These are phyloP conservation scores for Ophiostoma quercus DNA, from an alignment of 2,329 filamentous ascomycete genomes.

Conservation along the genomic window DNA sequence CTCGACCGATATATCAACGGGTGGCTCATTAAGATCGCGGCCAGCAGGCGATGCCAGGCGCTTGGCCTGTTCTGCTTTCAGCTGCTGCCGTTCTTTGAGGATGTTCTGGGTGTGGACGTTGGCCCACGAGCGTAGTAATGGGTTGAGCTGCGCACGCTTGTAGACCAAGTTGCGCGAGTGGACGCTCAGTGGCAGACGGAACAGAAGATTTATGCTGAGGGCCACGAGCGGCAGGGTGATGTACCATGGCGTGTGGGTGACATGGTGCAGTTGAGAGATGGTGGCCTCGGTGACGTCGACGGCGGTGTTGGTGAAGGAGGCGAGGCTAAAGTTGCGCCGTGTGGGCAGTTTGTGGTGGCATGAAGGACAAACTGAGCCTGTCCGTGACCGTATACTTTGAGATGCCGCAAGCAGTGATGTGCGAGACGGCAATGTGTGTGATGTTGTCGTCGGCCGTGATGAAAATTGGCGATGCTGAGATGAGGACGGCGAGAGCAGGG, in stretches of 20 bases:
- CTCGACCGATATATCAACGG: background rate
- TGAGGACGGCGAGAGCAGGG: background rate
- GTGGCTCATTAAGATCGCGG: background rate
- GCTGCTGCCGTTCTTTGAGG: conserved; percentile 20
- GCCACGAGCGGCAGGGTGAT: conserved; percentile 50
- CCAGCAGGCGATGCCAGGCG: background rate
- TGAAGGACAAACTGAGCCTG: background rate
- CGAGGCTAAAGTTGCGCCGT: conserved; percentile 19
- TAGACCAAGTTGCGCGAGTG: conserved; percentile 36
- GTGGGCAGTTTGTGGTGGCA: background rate
- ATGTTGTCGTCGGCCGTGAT: background rate
- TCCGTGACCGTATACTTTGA: background rate
- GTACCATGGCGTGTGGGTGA: conserved; percentile 48
- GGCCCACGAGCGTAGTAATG: conserved; percentile 36
- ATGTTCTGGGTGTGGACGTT: conserved; percentile 31
- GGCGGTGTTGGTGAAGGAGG: conserved; percentile 29
- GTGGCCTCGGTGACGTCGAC: conserved; percentile 40
- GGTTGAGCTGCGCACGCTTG: conserved; percentile 32
- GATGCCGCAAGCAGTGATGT: background rate
- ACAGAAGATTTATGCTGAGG: conserved; percentile 35
- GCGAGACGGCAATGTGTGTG: background rate
- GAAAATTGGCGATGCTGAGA: background rate
- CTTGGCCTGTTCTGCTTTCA: conserved; percentile 17
- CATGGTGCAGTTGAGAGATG: conserved; percentile 42
- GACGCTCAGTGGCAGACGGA: conserved; percentile 45